These are phyloP conservation scores for Botryotinia narcissicola DNA, from an alignment of 2,329 filamentous ascomycete species.

Conservation along the genomic window DNA sequence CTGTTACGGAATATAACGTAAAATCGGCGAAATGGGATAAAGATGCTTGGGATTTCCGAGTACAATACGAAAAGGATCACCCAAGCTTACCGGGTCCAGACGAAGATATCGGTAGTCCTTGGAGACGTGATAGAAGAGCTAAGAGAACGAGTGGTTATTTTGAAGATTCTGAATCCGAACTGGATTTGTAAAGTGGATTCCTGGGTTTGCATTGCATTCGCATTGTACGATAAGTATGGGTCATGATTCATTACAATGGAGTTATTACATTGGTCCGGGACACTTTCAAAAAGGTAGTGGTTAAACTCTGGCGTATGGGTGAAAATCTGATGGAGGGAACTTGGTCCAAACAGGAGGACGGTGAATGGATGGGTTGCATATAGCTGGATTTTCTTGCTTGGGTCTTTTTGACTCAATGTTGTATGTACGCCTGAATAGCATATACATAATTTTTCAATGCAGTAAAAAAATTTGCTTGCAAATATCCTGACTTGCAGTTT, in stretches of 20 bases:
- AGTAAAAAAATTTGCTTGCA: neutral
- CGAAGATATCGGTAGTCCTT: conserved; percentile 35
- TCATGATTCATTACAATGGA: conserved; percentile 17
- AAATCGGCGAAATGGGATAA: conserved; percentile 70
- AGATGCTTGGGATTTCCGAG: conserved; percentile 55
- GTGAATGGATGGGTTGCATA: conserved; percentile 14
- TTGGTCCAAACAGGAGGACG: neutral
- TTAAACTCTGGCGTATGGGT: conserved; percentile 19
- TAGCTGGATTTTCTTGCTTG: conserved; percentile 14
- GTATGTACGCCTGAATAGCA: conserved; percentile 10
- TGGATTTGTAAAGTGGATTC: conserved; percentile 27
- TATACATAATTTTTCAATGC: conserved; percentile 10
- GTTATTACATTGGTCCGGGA: conserved; percentile 17
- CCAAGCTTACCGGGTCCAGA: conserved; percentile 44
- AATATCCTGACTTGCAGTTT: neutral
- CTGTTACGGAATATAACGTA: conserved; percentile 58
- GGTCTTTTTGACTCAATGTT: conserved; percentile 4
- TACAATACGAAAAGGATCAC: conserved; percentile 53
- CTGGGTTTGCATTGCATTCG: conserved; percentile 19
- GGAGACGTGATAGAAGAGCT: conserved; percentile 37
- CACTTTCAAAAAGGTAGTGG: conserved; percentile 15
- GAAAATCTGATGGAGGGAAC: neutral
- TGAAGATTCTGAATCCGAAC: conserved; percentile 36
- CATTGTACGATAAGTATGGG: conserved; percentile 21
- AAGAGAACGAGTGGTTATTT: conserved; percentile 39